These are phyloP conservation scores for Diutina mesorugosa DNA, from an alignment of 1,139 yeast genomes.

Conservation along the genomic window DNA sequence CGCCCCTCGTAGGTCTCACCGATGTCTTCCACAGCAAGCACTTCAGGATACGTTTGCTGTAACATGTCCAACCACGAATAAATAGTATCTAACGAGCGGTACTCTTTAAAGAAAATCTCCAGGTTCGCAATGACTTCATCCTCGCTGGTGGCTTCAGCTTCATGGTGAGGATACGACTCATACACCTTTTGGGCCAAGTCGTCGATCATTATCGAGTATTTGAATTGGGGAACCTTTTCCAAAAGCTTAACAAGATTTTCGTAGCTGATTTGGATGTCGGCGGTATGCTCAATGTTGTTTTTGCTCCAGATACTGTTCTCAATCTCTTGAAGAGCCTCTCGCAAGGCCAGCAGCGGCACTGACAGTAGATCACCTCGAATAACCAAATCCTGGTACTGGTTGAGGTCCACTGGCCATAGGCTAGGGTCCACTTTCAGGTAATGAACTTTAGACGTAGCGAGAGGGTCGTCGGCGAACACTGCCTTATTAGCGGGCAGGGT, in stretches of 20 bases:
- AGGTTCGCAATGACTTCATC: conserved; percentile 8
- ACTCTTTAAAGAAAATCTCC: conserved; percentile 55
- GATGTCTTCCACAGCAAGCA: conserved; percentile 46
- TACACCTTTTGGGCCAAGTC: conserved; percentile 40
- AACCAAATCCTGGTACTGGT: conserved; percentile 35
- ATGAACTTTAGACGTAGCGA: conserved; percentile 9
- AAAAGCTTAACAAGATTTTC: conserved; percentile 6
- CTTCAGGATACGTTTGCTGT: conserved; percentile 42
- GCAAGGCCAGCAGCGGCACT: conserved; percentile 11
- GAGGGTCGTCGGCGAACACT: background rate
- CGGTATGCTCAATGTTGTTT: conserved; percentile 11
- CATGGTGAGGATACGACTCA: conserved; percentile 37
- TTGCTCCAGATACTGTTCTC: conserved; percentile 19
- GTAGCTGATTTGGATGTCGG: conserved; percentile 23
- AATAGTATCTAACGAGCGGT: conserved; percentile 56
- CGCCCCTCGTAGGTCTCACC: conserved; percentile 72
- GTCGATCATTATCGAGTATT: background rate
- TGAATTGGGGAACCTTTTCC: background rate
- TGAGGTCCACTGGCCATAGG: conserved; percentile 33
- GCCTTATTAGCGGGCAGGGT: background rate
- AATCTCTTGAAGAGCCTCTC: conserved; percentile 18
- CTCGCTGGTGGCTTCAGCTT: conserved; percentile 2
- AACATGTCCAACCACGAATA: conserved; percentile 59
- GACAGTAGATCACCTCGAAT: conserved; percentile 8
- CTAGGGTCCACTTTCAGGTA: conserved; percentile 11